Conservation (phyloP, 2,329 filamentous ascomycete genomes). For the Coleophoma cylindrospora region DNA sequence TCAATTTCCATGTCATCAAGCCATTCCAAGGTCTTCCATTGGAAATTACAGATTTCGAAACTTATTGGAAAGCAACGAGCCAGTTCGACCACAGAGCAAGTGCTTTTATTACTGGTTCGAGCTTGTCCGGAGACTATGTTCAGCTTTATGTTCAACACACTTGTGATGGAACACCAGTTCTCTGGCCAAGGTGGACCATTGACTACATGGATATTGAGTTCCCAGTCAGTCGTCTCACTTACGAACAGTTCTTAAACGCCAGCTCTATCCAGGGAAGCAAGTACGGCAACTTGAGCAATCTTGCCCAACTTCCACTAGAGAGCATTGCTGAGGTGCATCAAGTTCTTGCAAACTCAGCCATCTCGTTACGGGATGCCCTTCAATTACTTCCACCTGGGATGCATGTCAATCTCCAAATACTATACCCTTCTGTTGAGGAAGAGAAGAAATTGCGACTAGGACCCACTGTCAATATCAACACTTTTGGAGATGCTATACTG, state of each 20-base stretch:
- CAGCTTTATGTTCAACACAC: conserved; percentile 90
- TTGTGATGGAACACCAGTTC: conserved; percentile 76
- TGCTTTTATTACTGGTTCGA: conserved; percentile 89
- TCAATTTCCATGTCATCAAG: conserved; percentile 94
- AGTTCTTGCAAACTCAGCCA: conserved; percentile 68
- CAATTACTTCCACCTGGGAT: conserved; percentile 70
- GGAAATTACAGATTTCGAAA: conserved; percentile 97
- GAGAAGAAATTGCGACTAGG: conserved; percentile 66
- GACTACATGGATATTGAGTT: conserved; percentile 72
- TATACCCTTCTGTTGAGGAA: conserved; percentile 76
- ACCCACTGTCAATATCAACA: conserved; percentile 77
- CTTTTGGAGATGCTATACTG: conserved; percentile 78
- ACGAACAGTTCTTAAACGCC: conserved; percentile 59
- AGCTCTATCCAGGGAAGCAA: conserved; percentile 24
- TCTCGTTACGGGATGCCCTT: conserved; percentile 76
- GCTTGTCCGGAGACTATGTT: conserved; percentile 91
- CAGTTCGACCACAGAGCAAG: conserved; percentile 82
- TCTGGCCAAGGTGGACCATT: conserved; percentile 83
- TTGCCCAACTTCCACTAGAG: conserved; percentile 42
- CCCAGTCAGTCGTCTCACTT: conserved; percentile 73
- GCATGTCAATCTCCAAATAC: conserved; percentile 85
- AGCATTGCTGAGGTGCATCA: conserved; percentile 64
- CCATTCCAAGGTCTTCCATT: conserved; percentile 88
- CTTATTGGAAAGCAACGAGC: conserved; percentile 98
- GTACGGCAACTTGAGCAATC: conserved; percentile 32